A percentile compares a stretch with the other conserved stretches of the same genome.
phyloP scores from a whole-genome alignment of 768 basidiomycete genomes.

The Harrya chromipes region DNA sequence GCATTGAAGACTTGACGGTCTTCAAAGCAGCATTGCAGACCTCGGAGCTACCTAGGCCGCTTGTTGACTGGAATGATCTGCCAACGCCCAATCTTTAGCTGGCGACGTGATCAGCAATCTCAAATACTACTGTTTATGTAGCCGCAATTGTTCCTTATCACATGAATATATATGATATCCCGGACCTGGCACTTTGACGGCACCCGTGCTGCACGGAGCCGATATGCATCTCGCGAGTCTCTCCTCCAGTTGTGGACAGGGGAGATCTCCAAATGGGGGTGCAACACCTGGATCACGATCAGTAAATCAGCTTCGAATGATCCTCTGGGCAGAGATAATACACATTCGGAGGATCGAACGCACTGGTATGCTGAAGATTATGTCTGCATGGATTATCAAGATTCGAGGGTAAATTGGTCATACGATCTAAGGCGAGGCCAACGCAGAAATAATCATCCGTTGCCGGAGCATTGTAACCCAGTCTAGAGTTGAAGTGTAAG shows the following conservation, averaged over 20 bases:
- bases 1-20: conserved; percentile 59
- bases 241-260: no score
- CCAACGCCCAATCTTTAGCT: conserved; percentile 54
- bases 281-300: no score
- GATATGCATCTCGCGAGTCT: no score
- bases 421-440: neutral
- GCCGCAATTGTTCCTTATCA: no score
- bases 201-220: no score
- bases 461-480: neutral
- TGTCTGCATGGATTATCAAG: neutral
- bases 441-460: neutral
- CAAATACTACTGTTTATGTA: no score
- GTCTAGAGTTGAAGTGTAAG: conserved; percentile 8
- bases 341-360: neutral
- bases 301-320: no score
- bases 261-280: no score
- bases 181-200: no score
- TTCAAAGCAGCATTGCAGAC: conserved; percentile 62
- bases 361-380: neutral
- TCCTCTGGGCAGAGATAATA: no score
- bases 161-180: no score
- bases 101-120: neutral
- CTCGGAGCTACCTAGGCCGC: conserved; percentile 58
- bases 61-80: conserved; percentile 74
- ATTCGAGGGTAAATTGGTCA: no score